Conservation (phyloP, 2,329 filamentous ascomycete genomes). For the Beauveria pseudobassiana region DNA sequence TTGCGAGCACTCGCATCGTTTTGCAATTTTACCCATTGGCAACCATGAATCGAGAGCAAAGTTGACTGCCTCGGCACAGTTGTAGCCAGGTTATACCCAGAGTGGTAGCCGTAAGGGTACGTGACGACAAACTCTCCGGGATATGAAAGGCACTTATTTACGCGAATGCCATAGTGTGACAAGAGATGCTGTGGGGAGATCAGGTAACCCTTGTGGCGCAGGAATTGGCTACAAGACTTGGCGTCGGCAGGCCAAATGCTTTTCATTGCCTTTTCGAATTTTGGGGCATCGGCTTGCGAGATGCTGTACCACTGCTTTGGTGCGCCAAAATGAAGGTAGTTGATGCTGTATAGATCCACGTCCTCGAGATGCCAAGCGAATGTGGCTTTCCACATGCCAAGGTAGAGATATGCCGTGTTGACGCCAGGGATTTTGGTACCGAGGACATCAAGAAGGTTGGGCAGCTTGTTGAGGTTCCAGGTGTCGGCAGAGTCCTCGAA, state of each 20-base stretch:
- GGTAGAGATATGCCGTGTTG: slow-evolving; percentile 94
- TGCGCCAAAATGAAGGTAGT: slow-evolving; percentile 97
- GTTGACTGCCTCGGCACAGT: slow-evolving; percentile 97
- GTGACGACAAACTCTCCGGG: slow-evolving; percentile 98
- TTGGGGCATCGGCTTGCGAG: slow-evolving; percentile 85
- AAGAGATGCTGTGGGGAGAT: slow-evolving; percentile 86
- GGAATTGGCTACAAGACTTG: slow-evolving; percentile 91
- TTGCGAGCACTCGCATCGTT: slow-evolving; percentile 91
- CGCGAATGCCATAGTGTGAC: slow-evolving; percentile 86
- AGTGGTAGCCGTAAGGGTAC: slow-evolving; percentile 97
- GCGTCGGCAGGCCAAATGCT: slow-evolving; percentile 90
- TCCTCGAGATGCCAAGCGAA: slow-evolving; percentile 99
- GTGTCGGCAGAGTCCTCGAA: slow-evolving; percentile 77
- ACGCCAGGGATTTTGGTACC: slow-evolving; percentile 95
- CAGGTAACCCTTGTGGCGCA: slow-evolving; percentile 94
- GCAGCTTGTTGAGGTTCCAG: slow-evolving; percentile 94
- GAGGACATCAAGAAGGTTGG: slow-evolving; percentile 86
- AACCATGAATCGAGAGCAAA: slow-evolving; percentile 95
- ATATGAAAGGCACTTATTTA: slow-evolving; percentile 91
- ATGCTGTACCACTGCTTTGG: slow-evolving; percentile 99
- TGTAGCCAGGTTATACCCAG: slow-evolving; percentile 95
- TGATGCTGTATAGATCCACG: slow-evolving; percentile 98
- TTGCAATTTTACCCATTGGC: slow-evolving; percentile 88
- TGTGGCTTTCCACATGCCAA: slow-evolving; percentile 99
- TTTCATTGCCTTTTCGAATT: slow-evolving; percentile 93